Conservation (phyloP, 352 stramenopile genomes). For the Lagenidium sp. region DNA sequence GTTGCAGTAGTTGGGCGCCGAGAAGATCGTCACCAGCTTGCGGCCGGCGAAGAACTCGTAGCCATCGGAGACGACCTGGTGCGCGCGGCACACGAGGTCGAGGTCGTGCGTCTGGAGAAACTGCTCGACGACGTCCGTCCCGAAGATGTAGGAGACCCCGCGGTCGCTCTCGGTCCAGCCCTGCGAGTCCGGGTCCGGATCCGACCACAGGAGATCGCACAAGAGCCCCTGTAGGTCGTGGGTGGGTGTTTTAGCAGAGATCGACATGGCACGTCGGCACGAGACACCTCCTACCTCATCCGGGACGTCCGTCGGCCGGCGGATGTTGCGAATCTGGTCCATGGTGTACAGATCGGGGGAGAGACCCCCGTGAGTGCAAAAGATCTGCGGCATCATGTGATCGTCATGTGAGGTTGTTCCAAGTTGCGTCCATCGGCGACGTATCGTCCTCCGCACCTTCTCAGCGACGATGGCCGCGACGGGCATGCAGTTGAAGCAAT, state of each 20-base stretch:
- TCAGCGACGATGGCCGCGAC: constrained; percentile 93
- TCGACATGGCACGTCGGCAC: too few relatives aligned
- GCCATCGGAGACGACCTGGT: constrained; percentile 99
- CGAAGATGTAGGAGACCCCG: constrained; percentile 99
- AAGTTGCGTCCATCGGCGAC: not conserved
- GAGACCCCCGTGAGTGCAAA: constrained; percentile 95
- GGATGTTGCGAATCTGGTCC: constrained; percentile 93
- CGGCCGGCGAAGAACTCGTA: constrained; percentile 99
- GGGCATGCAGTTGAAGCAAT: constrained; percentile 99
- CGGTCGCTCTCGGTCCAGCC: constrained; percentile 96
- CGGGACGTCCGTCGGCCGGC: constrained; percentile 72
- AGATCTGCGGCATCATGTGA: constrained; percentile 78
- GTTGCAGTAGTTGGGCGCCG: constrained; percentile 99
- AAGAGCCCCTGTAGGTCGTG: constrained; percentile 34
- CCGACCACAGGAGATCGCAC: constrained; percentile 84
- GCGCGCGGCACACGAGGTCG: constrained; percentile 96
- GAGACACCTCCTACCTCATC: constrained; percentile 59
- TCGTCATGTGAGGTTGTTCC: not conserved
- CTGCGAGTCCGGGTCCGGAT: constrained; percentile 78
- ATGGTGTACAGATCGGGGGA: constrained; percentile 95
- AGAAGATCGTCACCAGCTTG: constrained; percentile 99
- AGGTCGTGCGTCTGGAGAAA: constrained; percentile 97
- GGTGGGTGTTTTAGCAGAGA: too few relatives aligned
- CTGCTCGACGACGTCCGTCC: constrained; percentile 94
- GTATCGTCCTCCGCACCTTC: constrained; percentile 39